Evolutionary conservation across 73 alveolate species (phyloP).

Genomic region (Tetrahymena borealis): DNA sequence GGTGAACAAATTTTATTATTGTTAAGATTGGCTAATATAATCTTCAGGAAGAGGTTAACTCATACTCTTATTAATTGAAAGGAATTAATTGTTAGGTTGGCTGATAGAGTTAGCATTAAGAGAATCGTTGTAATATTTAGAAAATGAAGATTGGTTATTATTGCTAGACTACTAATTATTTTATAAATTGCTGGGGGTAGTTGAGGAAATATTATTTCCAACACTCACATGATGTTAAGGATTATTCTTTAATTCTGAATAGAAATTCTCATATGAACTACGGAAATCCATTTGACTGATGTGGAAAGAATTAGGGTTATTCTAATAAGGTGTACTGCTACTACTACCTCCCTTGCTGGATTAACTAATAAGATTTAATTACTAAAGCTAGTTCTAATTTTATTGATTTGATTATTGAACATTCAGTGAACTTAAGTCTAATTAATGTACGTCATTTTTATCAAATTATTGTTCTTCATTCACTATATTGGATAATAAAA

Average conservation of each 20-base stretch:
- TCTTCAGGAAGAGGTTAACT: neutral
- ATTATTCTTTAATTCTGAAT: neutral
- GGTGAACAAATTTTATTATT: neutral
- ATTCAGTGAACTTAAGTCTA: neutral
- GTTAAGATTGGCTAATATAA: neutral
- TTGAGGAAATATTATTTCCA: neutral
- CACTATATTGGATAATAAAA: neutral
- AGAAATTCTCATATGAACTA: neutral
- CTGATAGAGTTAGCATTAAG: neutral
- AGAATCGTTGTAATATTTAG: neutral
- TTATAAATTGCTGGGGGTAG: neutral
- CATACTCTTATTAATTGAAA: neutral
- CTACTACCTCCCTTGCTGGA: neutral
- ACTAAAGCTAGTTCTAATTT: neutral
- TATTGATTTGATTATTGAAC: neutral
- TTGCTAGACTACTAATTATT: neutral
- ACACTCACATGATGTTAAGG: neutral
- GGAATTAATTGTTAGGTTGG: neutral
- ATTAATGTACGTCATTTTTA: neutral
- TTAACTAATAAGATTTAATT: neutral
- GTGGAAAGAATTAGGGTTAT: neutral
- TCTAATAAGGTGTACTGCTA: neutral
- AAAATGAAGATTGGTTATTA: neutral
- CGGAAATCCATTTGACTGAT: neutral
- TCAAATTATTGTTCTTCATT: neutral